phyloP scores from a whole-genome alignment of 345 rosid species.

The Gossypium australe region DNA sequence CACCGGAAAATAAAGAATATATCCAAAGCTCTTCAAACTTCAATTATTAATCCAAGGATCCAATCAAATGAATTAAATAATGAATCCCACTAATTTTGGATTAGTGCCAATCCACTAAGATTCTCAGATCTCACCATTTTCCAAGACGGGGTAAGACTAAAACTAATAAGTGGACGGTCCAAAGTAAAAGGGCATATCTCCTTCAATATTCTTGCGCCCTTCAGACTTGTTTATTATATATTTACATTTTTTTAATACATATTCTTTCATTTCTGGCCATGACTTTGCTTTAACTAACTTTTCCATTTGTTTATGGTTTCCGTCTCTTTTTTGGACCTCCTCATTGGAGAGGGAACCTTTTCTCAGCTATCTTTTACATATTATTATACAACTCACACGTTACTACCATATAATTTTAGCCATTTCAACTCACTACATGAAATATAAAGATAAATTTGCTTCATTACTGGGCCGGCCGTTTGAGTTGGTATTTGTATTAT shows the following conservation, averaged over 20 bases:
- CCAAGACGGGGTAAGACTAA: slow-evolving; percentile 2
- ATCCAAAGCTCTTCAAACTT: neutral
- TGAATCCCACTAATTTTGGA: neutral
- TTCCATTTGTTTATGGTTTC: slow-evolving; percentile 7
- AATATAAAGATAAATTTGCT: too few species aligned
- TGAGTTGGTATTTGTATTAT: too few species aligned
- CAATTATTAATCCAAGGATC: neutral
- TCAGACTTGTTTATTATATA: neutral
- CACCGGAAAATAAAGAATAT: neutral
- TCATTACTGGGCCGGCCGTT: too few species aligned
- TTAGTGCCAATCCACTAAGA: slow-evolving; percentile 16
- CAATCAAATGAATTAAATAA: neutral
- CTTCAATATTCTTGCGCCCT: neutral
- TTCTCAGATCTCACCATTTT: slow-evolving; percentile 11
- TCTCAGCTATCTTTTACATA: too few species aligned
- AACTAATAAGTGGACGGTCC: slow-evolving; percentile 22
- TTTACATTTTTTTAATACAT: too few species aligned
- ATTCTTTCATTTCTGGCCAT: neutral
- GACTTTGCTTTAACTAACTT: slow-evolving; percentile 15
- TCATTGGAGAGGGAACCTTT: slow-evolving; percentile 3
- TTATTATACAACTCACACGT: too few species aligned
- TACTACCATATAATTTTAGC: too few species aligned
- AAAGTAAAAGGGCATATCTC: slow-evolving; percentile 1
- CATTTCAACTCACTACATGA: too few species aligned
- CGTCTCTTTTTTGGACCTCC: neutral